Base-by-base conservation (phyloP, 176 grass and related monocot genomes). In the Neostapfia colusana region DNA sequence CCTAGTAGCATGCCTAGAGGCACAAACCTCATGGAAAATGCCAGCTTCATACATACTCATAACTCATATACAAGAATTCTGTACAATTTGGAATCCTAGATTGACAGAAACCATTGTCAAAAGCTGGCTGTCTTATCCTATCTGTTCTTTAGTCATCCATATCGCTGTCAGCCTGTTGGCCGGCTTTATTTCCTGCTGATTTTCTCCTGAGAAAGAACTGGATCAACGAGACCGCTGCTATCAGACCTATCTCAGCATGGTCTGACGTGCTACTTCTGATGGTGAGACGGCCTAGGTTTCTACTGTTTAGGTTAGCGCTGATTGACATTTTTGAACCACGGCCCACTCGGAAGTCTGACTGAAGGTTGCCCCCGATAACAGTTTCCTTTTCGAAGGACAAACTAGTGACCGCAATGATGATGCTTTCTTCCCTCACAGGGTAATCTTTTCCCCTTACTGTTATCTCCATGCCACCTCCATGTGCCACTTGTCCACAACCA, bases 231-330 rank as follows among this genome's bases (percentile, higher is more conserved):
- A 94, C 36, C 72, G 75, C 82, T 7, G 69, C 87, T 73, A 94
- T 20, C 59, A 94, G 66, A 58, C 82, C 86, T 54, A 94, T 94
- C 67, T 88, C 85, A 54, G 41, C 36, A 56, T 91, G 91, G 48
- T 98, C 91, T 34, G 95, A 92, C 6, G 86, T 94, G 83, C 64
- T 94, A 54, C 82, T 84, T 66, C 74, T 98, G 60, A 98, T 2
- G 9, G 42, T 80, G 37, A 98, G 69, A 27, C 85, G 89, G 4
- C 95, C 95, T 74, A 94, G 25, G 25, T 84, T 91, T 86, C 91
- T 92, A 67, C 72, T 92, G 71, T 98, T 94, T 41, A 98, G 39
- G 86, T 92, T 94, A 59, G 84, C 79, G 31, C 85, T 81, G 37
- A 94, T 37, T 23, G 87, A 90, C 73, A 94, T 54, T 85, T 93